phyloP scores from a whole-genome alignment of 208 protist species.

The Trypanosomatidae sp. region DNA sequence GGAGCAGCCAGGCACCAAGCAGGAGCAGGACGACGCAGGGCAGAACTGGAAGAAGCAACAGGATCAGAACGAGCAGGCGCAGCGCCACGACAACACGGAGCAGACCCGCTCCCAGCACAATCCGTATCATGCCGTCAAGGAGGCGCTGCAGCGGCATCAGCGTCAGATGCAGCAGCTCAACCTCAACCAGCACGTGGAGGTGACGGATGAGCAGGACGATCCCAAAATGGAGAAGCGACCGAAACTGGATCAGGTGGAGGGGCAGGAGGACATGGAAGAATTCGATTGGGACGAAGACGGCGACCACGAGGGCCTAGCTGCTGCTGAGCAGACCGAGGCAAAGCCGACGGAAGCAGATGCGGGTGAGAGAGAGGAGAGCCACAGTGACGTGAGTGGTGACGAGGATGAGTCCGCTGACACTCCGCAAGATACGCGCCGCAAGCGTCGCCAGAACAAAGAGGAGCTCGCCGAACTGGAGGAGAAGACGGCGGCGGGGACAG shows the following conservation, averaged over 20 bases:
- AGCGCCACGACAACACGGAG: slow-evolving; percentile 78
- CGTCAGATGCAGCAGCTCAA: slow-evolving; percentile 81
- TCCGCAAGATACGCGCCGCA: slow-evolving; percentile 39
- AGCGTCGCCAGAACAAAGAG: slow-evolving; percentile 35
- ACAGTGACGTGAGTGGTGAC: slow-evolving; percentile 22
- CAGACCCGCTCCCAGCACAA: slow-evolving; percentile 74
- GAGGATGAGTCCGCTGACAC: slow-evolving; percentile 26
- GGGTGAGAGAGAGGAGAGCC: slow-evolving; percentile 19
- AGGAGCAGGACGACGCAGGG: slow-evolving; percentile 79
- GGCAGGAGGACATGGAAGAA: slow-evolving; percentile 39
- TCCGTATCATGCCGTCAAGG: slow-evolving; percentile 86
- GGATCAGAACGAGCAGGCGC: slow-evolving; percentile 69
- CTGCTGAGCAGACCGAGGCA: slow-evolving; percentile 35
- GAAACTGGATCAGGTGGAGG: slow-evolving; percentile 37
- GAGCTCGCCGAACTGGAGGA: slow-evolving; percentile 48
- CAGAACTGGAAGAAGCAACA: slow-evolving; percentile 82
- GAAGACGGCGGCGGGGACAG: slow-evolving; percentile 22
- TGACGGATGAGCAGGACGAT: slow-evolving; percentile 58
- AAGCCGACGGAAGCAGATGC: slow-evolving; percentile 20
- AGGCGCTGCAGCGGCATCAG: slow-evolving; percentile 83
- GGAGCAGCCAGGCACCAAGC: slow-evolving; percentile 73
- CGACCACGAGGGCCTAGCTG: slow-evolving; percentile 47
- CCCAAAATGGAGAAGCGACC: slow-evolving; percentile 44
- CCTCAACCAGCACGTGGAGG: slow-evolving; percentile 72
- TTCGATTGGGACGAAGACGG: slow-evolving; percentile 74